Percentiles rank a stretch among this genome's conserved stretches.
Evolutionary conservation across 2,329 filamentous ascomycete genomes (phyloP).

Genomic region (Bipolaris gigantea): DNA sequence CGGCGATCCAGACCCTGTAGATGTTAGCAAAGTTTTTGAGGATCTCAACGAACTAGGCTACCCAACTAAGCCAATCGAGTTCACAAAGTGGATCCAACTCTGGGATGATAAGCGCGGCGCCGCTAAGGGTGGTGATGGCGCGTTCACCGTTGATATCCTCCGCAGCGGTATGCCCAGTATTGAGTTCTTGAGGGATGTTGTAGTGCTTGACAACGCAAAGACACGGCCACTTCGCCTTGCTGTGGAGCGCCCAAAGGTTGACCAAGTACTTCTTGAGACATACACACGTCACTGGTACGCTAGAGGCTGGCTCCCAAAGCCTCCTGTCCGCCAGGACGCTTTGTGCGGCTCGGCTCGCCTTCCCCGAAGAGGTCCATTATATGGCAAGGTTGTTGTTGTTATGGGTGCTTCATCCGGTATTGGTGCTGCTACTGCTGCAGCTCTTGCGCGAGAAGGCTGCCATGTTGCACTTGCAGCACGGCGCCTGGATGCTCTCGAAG

Average conservation of each 20-base stretch:
- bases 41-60: constrained; percentile 69
- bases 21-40: constrained; percentile 67
- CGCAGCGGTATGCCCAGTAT: constrained; percentile 78
- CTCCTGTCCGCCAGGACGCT: constrained; percentile 58
- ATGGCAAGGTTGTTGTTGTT: constrained; percentile 72
- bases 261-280: constrained; percentile 70
- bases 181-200: constrained; percentile 70
- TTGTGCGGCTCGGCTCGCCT: constrained; percentile 50
- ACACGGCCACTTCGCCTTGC: constrained; percentile 63
- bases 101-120: constrained; percentile 72
- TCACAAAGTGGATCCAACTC: constrained; percentile 72
- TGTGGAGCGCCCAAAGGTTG: constrained; percentile 69
- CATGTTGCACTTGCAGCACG: constrained; percentile 73
- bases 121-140: constrained; percentile 66
- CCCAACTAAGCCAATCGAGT: constrained; percentile 65
- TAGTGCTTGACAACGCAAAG: constrained; percentile 70
- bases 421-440: constrained; percentile 71
- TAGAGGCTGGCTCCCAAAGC: constrained; percentile 70
- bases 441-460: constrained; percentile 70
- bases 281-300: constrained; percentile 81
- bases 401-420: constrained; percentile 80
- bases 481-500: constrained; percentile 68
- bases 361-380: constrained; percentile 60
- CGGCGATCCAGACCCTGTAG: constrained; percentile 70
- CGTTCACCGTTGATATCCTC: constrained; percentile 77